Conservation (phyloP, 805 yeast species). For the Ogataea saltuana region DNA sequence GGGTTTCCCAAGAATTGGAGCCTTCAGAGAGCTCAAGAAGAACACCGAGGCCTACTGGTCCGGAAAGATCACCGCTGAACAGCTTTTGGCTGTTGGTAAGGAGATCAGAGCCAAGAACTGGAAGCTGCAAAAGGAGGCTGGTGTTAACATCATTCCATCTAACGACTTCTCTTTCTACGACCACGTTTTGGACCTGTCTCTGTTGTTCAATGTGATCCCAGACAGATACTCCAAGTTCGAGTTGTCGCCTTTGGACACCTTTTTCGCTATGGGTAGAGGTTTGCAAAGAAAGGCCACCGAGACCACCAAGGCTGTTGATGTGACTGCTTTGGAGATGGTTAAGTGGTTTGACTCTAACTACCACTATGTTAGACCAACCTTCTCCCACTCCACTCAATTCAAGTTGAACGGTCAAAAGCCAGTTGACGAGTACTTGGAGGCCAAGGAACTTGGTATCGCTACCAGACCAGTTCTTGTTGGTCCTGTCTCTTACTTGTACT, state of each 20-base stretch:
- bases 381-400: constrained; percentile 92
- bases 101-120: constrained; percentile 95
- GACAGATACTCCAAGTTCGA: constrained; percentile 93
- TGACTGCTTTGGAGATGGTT: constrained; percentile 98
- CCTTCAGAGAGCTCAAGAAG: constrained; percentile 98
- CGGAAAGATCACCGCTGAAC: constrained; percentile 87
- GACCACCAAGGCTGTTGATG: constrained; percentile 87
- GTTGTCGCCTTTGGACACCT: constrained; percentile 84
- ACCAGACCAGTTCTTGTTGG: constrained; percentile 98
- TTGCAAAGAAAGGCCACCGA: constrained; percentile 95
- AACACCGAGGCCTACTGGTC: constrained; percentile 99
- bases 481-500: constrained; percentile 90
- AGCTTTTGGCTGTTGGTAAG: constrained; percentile 88
- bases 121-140: constrained; percentile 96
- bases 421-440: constrained; percentile 96
- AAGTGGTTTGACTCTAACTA: constrained; percentile 99
- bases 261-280: constrained; percentile 99
- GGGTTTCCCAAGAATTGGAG: constrained; percentile 99
- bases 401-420: constrained; percentile 96
- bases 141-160: constrained; percentile 95
- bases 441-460: constrained; percentile 92
- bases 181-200: constrained; percentile 90
- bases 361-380: constrained; percentile 99
- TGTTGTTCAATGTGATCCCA: constrained; percentile 93
- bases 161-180: constrained; percentile 98